Conservation (phyloP, 345 rosid species). For the Gossypium thurberi region DNA sequence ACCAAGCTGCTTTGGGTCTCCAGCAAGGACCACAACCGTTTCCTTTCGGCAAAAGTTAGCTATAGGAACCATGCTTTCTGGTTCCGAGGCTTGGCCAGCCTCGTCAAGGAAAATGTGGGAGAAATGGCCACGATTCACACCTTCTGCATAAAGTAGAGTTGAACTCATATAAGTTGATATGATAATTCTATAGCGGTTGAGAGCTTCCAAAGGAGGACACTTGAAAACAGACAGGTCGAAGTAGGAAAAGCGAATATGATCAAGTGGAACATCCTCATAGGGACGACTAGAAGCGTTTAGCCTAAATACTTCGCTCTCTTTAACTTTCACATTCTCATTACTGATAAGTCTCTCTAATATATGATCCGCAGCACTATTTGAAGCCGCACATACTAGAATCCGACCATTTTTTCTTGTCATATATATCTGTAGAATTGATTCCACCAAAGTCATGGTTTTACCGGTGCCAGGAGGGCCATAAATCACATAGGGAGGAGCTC, state of each 20-base stretch:
- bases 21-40: conserved; percentile 59
- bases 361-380: conserved; percentile 67
- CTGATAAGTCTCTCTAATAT: conserved; percentile 37
- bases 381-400: conserved; percentile 53
- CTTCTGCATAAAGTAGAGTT: conserved; percentile 32
- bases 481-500: conserved; percentile 56
- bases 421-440: conserved; percentile 49
- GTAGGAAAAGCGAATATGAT: conserved; percentile 35
- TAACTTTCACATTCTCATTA: conserved; percentile 26
- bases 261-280: conserved; percentile 35
- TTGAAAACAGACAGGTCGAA: conserved; percentile 34
- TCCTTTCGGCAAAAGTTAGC: conserved; percentile 32
- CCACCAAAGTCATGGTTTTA: conserved; percentile 52
- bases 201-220: conserved; percentile 43
- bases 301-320: conserved; percentile 44
- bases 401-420: conserved; percentile 19
- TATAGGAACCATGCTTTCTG: conserved; percentile 58
- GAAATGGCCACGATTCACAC: conserved; percentile 37
- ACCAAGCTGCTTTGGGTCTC: conserved; percentile 65
- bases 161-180: conserved; percentile 53
- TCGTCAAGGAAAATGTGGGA: conserved; percentile 69
- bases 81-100: conserved; percentile 75
- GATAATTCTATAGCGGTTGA: conserved; percentile 35
- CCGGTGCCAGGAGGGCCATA: conserved; percentile 72
- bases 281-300: conserved; percentile 51